A percentile compares a stretch with the other conserved stretches of the same genome.
These are phyloP conservation scores for Phytopythium ostracodes DNA, from an alignment of 352 stramenopile species.

Conservation along the genomic window DNA sequence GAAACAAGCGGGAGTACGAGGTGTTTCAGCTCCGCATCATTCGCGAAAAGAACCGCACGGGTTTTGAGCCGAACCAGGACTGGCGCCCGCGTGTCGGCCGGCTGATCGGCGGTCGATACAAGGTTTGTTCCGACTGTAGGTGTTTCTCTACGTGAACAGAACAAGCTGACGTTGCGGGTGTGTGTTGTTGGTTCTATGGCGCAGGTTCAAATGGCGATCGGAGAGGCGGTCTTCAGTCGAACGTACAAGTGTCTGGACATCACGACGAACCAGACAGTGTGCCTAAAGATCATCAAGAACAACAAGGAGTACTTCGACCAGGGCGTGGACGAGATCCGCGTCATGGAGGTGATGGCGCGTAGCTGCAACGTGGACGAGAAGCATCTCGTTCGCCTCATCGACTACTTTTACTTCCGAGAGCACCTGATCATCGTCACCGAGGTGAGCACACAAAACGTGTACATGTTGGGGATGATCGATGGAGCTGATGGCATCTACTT, in stretches of 20 bases:
- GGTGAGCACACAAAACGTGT: no score
- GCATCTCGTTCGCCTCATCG: constrained; percentile 92
- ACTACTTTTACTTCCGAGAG: constrained; percentile 94
- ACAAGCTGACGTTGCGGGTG: constrained; percentile 2
- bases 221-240: constrained; percentile 79
- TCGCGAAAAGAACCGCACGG: constrained; percentile 74
- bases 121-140: constrained; percentile 24
- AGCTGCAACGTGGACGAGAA: constrained; percentile 88
- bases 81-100: constrained; percentile 56
- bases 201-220: constrained; percentile 67
- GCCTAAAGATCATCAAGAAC: constrained; percentile 99
- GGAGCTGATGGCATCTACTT: background rate
- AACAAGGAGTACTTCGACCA: constrained; percentile 99
- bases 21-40: constrained; percentile 67
- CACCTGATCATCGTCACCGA: constrained; percentile 98
- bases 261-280: constrained; percentile 81
- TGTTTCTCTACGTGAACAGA: background rate
- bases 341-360: constrained; percentile 65
- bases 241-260: constrained; percentile 78
- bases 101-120: constrained; percentile 61
- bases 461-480: background rate
- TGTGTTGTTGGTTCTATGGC: constrained; percentile 2
- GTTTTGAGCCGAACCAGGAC: constrained; percentile 77
- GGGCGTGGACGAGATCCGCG: constrained; percentile 75
- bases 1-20: constrained; percentile 56